A percentile compares a stretch with the other conserved stretches of the same genome.
phyloP scores from a whole-genome alignment of 2,329 filamentous ascomycete genomes.

The Fusarium sp. region DNA sequence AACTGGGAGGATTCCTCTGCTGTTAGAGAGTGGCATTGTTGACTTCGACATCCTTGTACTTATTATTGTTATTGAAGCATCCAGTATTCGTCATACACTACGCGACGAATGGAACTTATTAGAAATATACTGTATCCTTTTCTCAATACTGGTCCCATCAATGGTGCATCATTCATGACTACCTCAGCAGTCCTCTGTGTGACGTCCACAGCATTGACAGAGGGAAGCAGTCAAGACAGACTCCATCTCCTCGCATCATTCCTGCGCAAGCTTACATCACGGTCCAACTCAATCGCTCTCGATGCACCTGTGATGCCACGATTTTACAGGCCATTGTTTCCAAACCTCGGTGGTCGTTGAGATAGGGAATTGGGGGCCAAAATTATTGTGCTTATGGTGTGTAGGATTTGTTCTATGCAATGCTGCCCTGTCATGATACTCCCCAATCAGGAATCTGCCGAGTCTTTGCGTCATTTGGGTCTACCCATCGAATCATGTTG shows the following conservation, averaged over 20 bases:
- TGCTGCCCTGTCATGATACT: constrained; percentile 48
- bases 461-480: constrained; percentile 43
- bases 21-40: not conserved
- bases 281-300: not conserved
- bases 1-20: not conserved
- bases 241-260: constrained; percentile 25
- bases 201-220: not conserved
- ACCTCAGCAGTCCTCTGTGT: not conserved
- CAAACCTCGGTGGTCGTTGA: constrained; percentile 31
- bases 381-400: constrained; percentile 43
- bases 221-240: not conserved
- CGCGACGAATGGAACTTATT: not conserved
- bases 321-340: constrained; percentile 55
- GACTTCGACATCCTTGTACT: not conserved
- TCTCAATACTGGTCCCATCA: not conserved
- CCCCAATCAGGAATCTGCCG: constrained; percentile 50
- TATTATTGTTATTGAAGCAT: not conserved
- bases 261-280: constrained; percentile 67
- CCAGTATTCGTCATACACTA: not conserved
- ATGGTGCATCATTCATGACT: not conserved
- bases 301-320: constrained; percentile 11
- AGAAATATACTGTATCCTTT: not conserved
- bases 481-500: not conserved
- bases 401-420: constrained; percentile 72
- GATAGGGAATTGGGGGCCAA: not conserved